Conservation (phyloP, 2,329 filamentous ascomycete species). For the Penicillium sp. region DNA sequence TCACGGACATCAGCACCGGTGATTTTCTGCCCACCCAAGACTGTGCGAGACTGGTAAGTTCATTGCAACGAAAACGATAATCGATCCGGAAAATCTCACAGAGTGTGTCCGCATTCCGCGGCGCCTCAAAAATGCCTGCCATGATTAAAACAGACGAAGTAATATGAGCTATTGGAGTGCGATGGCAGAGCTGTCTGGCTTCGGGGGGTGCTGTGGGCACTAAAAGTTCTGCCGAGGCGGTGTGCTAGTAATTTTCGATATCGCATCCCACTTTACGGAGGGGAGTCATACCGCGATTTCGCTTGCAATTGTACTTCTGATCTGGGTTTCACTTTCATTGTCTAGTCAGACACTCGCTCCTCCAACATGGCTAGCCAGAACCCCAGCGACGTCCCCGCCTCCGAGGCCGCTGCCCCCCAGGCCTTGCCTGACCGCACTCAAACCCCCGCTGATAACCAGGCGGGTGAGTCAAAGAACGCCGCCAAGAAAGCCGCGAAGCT, state of each 20-base stretch:
- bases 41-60: constrained; percentile 47
- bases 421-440: constrained; percentile 42
- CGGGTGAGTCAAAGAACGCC: constrained; percentile 40
- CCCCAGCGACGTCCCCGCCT: constrained; percentile 28
- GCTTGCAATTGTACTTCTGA: constrained; percentile 17
- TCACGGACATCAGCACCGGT: constrained; percentile 94
- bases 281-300: constrained; percentile 24
- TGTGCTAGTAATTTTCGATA: constrained; percentile 29
- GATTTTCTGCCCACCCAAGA: constrained; percentile 96
- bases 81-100: constrained; percentile 53
- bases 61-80: constrained; percentile 8
- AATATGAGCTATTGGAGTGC: constrained; percentile 22
- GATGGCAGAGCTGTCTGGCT: constrained; percentile 34
- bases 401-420: constrained; percentile 29
- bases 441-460: constrained; percentile 39
- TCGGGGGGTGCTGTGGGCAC: constrained; percentile 30
- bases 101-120: constrained; percentile 85
- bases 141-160: constrained; percentile 51
- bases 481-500: constrained; percentile 52
- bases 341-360: constrained; percentile 21
- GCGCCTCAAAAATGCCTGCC: constrained; percentile 95
- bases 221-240: constrained; percentile 48
- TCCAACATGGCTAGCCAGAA: constrained; percentile 35
- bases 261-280: constrained; percentile 42
- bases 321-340: constrained; percentile 17